Evolutionary conservation across 208 protist genomes (phyloP), one percentile per base, ranked within the genome.

Genomic region (Crithidia sp.): DNA sequence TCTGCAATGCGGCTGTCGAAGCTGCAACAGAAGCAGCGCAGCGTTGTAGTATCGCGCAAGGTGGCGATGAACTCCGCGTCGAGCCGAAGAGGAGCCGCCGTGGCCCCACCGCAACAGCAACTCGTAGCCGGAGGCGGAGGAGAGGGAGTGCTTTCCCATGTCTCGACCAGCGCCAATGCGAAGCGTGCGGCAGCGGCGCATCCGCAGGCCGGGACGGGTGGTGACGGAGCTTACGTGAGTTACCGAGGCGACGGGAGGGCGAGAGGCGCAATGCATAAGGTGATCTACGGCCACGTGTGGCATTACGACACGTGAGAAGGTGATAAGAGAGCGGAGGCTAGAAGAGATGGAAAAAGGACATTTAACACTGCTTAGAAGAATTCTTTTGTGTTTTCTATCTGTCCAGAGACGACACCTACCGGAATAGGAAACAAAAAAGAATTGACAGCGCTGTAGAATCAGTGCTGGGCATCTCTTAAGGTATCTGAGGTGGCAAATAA

Each of bases 1-100:
- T 69, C 57, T 50, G 74, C 74, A 28, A 4, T 72, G 66, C 57
- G 37, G 45, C 37, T 78, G 19, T n/a, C 43, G 19, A 41, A 41
- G 0, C 66, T 72, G 41, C 52, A 69, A 37, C 19, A n/a, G 4
- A 13, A 63, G 5, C 66, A 73, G 66, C 65, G 62, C 40, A 5
- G 16, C n/a, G 16, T 78, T 16, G 36, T 71, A 0, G 8, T 43
- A 16, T 14, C 43, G 3, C 45, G 50, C 16, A 36, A 5, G 17
- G n/a, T 41, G 0, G 59, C 66, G 5, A 68, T 63, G 66, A 43
- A 7, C 12, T 7, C 10, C 13, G 28, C 45, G 45, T 49, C 41
- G 7, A 12, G 16, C 28, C 14, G 45, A 0, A 28, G 43, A 40
- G 45, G 28, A 28, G 28, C 28, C 28, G 28, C 28, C 28, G 28